A percentile compares a stretch with the other conserved stretches of the same genome.
These are phyloP conservation scores for Macrolepiota dolichaula DNA, from an alignment of 768 basidiomycete species.

Conservation along the genomic window DNA sequence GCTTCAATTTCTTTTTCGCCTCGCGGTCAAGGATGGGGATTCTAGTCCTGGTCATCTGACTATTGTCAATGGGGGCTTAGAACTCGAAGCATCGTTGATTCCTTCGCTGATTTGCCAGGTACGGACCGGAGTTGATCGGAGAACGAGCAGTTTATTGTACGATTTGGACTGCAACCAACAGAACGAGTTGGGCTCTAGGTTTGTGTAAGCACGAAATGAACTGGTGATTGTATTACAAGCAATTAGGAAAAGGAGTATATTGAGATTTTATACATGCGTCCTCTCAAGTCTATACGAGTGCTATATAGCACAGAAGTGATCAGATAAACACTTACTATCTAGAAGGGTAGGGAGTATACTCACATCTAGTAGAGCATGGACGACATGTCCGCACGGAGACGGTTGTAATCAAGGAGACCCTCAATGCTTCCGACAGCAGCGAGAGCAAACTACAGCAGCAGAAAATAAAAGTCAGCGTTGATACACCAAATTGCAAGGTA, in stretches of 20 bases:
- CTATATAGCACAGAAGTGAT: not conserved
- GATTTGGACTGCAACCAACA: not conserved
- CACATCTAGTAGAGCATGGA: conserved; percentile 65
- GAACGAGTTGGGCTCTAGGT: not conserved
- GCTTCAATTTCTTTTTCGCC: no score
- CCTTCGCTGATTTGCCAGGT: not conserved
- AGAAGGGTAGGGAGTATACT: not conserved
- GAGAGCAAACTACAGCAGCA: conserved; percentile 60
- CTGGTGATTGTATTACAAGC: not conserved
- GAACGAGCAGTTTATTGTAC: not conserved
- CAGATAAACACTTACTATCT: not conserved
- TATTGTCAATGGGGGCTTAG: no score
- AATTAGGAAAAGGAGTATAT: conserved; percentile 9
- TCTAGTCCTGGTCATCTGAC: no score
- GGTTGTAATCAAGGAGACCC: conserved; percentile 93
- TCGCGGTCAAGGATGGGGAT: no score
- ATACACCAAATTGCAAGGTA: conserved; percentile 8
- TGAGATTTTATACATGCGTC: conserved; percentile 9
- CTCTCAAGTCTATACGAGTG: conserved; percentile 7
- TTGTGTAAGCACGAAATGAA: not conserved
- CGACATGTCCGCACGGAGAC: conserved; percentile 80
- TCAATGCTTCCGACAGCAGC: conserved; percentile 90
- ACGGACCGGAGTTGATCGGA: not conserved
- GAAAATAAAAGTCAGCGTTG: conserved; percentile 11
- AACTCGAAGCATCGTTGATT: not conserved